Base-by-base conservation (phyloP, 2,329 filamentous ascomycete species). In the Aspergillus brunneoviolaceus region DNA sequence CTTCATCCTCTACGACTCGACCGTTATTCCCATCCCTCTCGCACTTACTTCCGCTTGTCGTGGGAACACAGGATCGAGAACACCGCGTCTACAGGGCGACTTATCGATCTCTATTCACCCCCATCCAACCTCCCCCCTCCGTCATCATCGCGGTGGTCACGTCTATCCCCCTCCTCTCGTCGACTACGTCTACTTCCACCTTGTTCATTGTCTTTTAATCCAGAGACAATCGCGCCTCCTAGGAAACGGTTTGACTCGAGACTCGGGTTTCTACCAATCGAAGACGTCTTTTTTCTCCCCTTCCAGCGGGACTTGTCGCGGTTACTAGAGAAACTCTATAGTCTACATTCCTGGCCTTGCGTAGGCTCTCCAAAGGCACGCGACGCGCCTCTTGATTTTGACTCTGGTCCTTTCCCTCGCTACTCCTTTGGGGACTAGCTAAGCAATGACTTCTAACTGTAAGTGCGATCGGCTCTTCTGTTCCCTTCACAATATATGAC, bases 311-410 rank as follows among this genome's bases (percentile, higher is more conserved):
- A 58, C 67, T 67, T 65, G 65, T 63, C 65, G 63, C 59, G 50
- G 72, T 76, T 73, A 74, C 73, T 69, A 65, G 31, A 74, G 70
- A 67, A 72, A 69, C 65, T 66, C 69, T 60, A 74, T 74, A 75
- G 69, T 69, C 69, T 71, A 72, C 74, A 76, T 76, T 76, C 74
- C 71, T 74, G 72, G 73, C 72, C 73, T 76, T 76, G 73, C 73
- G 71, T 75, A 59, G 67, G 65, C 59, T 65, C 67, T 60, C 60
- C 66, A 67, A 55, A 63, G 72, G 70, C 70, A 76, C 74, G 73
- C 74, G 73, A 73, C 73, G 74, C 74, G 74, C 65, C 62, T 66
- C 61, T 64, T 58, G 50, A 59, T 63, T 61, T 62, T 61, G 31
- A 49, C 58, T 59, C 62, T 61, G 60, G 60, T 66, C 48, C 55